Evolutionary conservation across 2,329 filamentous ascomycete genomes (phyloP), one percentile per base, ranked within the genome.

Genomic region (Aspergillus sp.): DNA sequence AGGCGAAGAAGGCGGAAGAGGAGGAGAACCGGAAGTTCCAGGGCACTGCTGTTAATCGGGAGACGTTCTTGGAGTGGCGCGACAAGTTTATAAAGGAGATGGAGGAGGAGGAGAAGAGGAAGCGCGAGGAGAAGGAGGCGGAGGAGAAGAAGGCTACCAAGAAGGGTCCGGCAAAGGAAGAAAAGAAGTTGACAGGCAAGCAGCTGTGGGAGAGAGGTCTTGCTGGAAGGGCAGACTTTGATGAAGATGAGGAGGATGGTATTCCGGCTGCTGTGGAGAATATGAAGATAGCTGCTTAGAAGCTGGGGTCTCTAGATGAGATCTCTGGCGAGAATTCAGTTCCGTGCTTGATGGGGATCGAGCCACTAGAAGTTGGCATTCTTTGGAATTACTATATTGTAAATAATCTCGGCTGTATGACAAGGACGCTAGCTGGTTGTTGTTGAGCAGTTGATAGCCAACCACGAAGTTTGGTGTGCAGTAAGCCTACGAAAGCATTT

Each of bases 1-100:
- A 81, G 62, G 77, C 82, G 1, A 84, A 83, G 7, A 84, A 86
- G 70, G 82, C 71, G 1, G 95, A 99, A 78, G 88, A 90, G 63
- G 92, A 95, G 75, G 95, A 99, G 81, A 99, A 99, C 75, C 87
- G 89, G 70, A 98, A 97, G 78, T 99, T 99, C 77, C 90, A 96
- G 74, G 95, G 95, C 60, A 91, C 91, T 38, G 83, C 87, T 32
- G 95, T 99, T 19, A 98, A 88, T n/a, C 83, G 87, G 21, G 92
- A 96, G 79, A 88, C 87, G 0, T 99, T 98, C 71, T 73, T 90
- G 67, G 86, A 84, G 66, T 99, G 95, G 95, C 84, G 91, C 58
- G 88, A 88, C 41, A 85, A 77, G 8, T 99, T 98, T 73, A 74
- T 86, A 63, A 81, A 83, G 71, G 95, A 98, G 81, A 88, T 94